Evolutionary conservation across 2,329 filamentous ascomycete genomes (phyloP).

Genomic region (Talaromyces funiculosus): DNA sequence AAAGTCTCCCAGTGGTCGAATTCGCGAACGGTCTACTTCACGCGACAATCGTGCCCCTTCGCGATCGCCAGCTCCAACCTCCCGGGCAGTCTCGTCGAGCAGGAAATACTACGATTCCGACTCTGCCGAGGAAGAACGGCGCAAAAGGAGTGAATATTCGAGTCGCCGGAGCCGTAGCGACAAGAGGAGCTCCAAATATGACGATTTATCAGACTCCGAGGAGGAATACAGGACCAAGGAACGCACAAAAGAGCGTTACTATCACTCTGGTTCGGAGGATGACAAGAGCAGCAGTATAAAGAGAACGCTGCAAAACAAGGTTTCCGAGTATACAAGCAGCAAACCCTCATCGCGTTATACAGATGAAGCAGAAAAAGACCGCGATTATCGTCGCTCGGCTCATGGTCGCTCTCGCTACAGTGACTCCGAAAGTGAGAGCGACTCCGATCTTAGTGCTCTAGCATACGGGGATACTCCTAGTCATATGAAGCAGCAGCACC

Average conservation of each 20-base stretch:
- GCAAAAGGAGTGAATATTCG: conserved; percentile 13
- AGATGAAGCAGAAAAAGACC: conserved; percentile 8
- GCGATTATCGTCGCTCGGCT: conserved; percentile 1
- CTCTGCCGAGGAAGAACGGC: conserved; percentile 21
- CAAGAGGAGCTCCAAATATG: conserved; percentile 17
- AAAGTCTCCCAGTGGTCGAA: conserved; percentile 39
- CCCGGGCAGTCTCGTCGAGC: conserved; percentile 13
- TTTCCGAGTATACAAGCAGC: neutral
- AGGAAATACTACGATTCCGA: conserved; percentile 25
- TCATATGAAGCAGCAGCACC: neutral
- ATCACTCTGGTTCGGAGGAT: conserved; percentile 24
- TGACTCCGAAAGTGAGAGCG: conserved; percentile 23
- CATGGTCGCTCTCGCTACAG: conserved; percentile 18
- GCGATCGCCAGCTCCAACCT: conserved; percentile 22
- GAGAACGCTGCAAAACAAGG: conserved; percentile 4
- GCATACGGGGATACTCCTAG: conserved; percentile 30
- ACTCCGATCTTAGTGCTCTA: conserved; percentile 31
- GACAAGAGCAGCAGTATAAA: conserved; percentile 7
- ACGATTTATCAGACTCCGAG: conserved; percentile 22
- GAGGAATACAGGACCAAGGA: conserved; percentile 19
- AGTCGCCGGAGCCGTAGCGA: conserved; percentile 8
- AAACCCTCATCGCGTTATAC: conserved; percentile 2
- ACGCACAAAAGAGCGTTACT: conserved; percentile 21
- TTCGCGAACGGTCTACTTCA: conserved; percentile 39
- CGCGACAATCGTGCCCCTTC: conserved; percentile 35